Percentiles rank a stretch among this genome's conserved stretches.
Conservation (phyloP, 1,139 yeast genomes). For the Hyphopichia wangnamkhiaoensis region DNA sequence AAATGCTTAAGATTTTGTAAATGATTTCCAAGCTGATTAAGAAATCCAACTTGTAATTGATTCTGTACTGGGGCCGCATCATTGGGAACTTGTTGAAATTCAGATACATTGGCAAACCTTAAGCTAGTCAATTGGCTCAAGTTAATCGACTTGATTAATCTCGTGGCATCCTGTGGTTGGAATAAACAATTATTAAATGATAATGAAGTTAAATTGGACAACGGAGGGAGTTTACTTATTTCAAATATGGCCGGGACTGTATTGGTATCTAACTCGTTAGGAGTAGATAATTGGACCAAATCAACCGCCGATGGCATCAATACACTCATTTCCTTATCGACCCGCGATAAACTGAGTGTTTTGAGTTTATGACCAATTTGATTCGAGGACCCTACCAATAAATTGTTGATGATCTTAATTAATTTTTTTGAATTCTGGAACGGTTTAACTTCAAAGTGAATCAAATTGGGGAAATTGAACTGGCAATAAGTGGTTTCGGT, state of each 20-base stretch:
- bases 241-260: slow-evolving; percentile 16
- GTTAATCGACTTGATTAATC: slow-evolving; percentile 21
- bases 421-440: slow-evolving; percentile 23
- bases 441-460: slow-evolving; percentile 29
- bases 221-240: slow-evolving; percentile 13
- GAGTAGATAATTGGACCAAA: slow-evolving; percentile 7
- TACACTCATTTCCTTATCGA: slow-evolving; percentile 15
- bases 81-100: slow-evolving; percentile 16
- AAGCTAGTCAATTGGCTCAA: slow-evolving; percentile 21
- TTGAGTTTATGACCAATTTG: slow-evolving; percentile 15
- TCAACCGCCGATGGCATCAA: slow-evolving; percentile 19
- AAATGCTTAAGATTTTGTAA: slow-evolving; percentile 29
- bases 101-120: slow-evolving; percentile 30
- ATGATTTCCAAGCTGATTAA: slow-evolving; percentile 25
- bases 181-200: slow-evolving; percentile 30
- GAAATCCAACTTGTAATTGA: slow-evolving; percentile 27
- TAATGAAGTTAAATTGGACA: slow-evolving; percentile 21
- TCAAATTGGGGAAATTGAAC: slow-evolving; percentile 25
- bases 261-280: slow-evolving; percentile 14
- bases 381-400: slow-evolving; percentile 21
- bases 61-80: neutral
- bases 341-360: slow-evolving; percentile 21
- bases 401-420: slow-evolving; percentile 17
- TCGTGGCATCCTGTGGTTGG: slow-evolving; percentile 21
- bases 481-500: slow-evolving; percentile 9